Conservation (phyloP, 2,329 filamentous ascomycete genomes). For the Corniculantispora saksenae region DNA sequence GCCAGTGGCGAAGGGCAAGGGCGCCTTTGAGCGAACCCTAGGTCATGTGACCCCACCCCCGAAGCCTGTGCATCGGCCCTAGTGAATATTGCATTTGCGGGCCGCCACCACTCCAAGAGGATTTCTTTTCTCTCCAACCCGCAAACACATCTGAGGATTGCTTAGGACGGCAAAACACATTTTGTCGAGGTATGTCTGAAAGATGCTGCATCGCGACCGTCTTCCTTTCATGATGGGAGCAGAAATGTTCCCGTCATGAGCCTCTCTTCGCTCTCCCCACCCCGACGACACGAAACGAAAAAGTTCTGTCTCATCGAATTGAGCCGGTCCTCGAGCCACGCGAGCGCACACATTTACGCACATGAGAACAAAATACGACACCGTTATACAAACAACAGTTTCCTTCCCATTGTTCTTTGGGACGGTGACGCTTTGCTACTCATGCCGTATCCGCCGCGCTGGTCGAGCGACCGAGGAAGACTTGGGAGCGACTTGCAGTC, state of each 20-base stretch:
- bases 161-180: slow-evolving; percentile 62
- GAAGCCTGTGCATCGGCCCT: slow-evolving; percentile 18
- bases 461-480: slow-evolving; percentile 7
- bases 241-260: slow-evolving; percentile 23
- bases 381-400: neutral
- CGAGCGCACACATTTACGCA: neutral
- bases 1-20: slow-evolving; percentile 24
- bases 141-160: slow-evolving; percentile 57
- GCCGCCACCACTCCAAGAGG: slow-evolving; percentile 31
- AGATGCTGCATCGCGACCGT: slow-evolving; percentile 45
- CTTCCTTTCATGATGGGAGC: slow-evolving; percentile 31
- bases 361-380: neutral
- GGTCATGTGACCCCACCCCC: slow-evolving; percentile 31
- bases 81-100: slow-evolving; percentile 22
- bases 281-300: neutral
- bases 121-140: slow-evolving; percentile 28
- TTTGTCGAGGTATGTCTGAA: slow-evolving; percentile 65
- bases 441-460: neutral
- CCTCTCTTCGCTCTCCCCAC: neutral
- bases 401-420: neutral
- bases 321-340: slow-evolving; percentile 11
- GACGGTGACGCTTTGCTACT: neutral
- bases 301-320: slow-evolving; percentile 15
- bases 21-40: slow-evolving; percentile 28
- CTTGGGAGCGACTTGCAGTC: neutral